Percentiles rank a stretch among this genome's conserved stretches.
Conservation (phyloP, 2,329 filamentous ascomycete species). For the Onygenales sp. region DNA sequence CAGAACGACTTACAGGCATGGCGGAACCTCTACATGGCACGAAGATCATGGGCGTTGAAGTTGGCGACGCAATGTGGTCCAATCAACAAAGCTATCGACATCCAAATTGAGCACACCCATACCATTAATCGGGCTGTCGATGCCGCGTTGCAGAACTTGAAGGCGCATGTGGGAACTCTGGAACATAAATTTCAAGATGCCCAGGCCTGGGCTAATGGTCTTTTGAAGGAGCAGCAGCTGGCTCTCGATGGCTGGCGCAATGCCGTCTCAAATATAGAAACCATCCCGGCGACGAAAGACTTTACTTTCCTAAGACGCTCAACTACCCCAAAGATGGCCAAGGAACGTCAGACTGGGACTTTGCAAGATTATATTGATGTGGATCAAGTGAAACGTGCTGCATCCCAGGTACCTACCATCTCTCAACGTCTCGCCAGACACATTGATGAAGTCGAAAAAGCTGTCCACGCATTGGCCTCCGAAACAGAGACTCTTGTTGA, state of each 20-base stretch:
- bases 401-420: slow-evolving; percentile 51
- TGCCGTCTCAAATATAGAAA: slow-evolving; percentile 27
- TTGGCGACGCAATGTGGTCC: slow-evolving; percentile 59
- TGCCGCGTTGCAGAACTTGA: slow-evolving; percentile 70
- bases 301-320: slow-evolving; percentile 32
- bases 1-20: slow-evolving; percentile 77
- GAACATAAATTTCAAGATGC: slow-evolving; percentile 38
- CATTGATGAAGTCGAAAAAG: slow-evolving; percentile 52
- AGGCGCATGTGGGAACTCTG: slow-evolving; percentile 37
- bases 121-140: slow-evolving; percentile 63
- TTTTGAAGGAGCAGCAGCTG: slow-evolving; percentile 34
- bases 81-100: slow-evolving; percentile 53
- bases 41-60: slow-evolving; percentile 67
- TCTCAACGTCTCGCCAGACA: slow-evolving; percentile 52
- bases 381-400: slow-evolving; percentile 63
- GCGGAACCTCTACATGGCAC: slow-evolving; percentile 74
- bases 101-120: slow-evolving; percentile 36
- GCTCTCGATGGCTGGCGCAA: slow-evolving; percentile 36
- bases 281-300: slow-evolving; percentile 34
- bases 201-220: slow-evolving; percentile 35
- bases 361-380: slow-evolving; percentile 69
- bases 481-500: slow-evolving; percentile 37
- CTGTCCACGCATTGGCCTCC: slow-evolving; percentile 50
- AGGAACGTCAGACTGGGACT: slow-evolving; percentile 43
- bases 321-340: slow-evolving; percentile 32